These are phyloP conservation scores for Sporothrix pseudoabietina DNA, from an alignment of 2,329 filamentous ascomycete species.

Conservation along the genomic window DNA sequence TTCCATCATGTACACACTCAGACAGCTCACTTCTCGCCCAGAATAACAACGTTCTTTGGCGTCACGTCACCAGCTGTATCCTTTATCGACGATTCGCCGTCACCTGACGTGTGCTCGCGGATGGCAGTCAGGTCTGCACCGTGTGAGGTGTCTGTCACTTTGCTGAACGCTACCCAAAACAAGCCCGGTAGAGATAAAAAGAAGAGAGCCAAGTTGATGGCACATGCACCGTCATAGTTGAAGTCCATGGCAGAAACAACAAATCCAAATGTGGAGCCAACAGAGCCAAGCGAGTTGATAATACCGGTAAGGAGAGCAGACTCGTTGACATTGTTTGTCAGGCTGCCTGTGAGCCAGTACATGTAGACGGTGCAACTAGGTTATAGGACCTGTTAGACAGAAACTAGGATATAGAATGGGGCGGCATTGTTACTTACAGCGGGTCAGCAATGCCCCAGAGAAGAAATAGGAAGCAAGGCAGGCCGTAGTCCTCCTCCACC, in stretches of 20 bases:
- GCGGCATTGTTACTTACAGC: constrained; percentile 20
- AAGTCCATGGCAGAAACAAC: constrained; percentile 29
- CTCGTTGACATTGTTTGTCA: constrained; percentile 34
- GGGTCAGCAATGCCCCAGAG: constrained; percentile 33
- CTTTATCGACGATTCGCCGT: neutral
- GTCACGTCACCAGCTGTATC: constrained; percentile 41
- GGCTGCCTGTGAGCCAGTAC: constrained; percentile 33
- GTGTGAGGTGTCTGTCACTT: constrained; percentile 26
- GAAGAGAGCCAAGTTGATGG: constrained; percentile 29
- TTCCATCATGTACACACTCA: neutral
- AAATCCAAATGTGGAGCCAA: constrained; percentile 28
- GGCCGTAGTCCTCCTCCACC: constrained; percentile 27
- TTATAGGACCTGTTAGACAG: no score
- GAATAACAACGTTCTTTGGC: neutral
- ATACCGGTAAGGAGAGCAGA: constrained; percentile 15
- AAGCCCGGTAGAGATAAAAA: constrained; percentile 15
- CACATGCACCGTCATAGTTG: constrained; percentile 28
- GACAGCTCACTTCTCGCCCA: neutral
- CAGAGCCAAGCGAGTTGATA: constrained; percentile 24
- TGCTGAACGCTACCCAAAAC: constrained; percentile 23
- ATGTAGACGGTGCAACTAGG: constrained; percentile 27
- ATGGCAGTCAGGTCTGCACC: constrained; percentile 9
- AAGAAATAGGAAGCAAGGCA: constrained; percentile 31
- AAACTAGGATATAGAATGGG: no score
- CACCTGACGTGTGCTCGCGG: neutral